Base-by-base conservation (phyloP, 2,329 filamentous ascomycete genomes). In the Xylaria digitata region DNA sequence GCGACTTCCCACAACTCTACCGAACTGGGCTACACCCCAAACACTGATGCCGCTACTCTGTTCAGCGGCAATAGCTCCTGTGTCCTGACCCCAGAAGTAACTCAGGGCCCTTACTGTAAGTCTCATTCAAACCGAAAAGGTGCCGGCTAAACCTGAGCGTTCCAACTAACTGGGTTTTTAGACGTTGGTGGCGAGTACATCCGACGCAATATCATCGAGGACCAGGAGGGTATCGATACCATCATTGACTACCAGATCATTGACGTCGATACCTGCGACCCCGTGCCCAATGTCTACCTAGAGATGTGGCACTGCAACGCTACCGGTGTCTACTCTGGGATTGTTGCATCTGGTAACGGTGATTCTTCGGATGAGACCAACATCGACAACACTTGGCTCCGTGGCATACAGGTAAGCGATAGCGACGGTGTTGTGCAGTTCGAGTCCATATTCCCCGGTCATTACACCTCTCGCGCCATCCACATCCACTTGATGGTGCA, bases 61-160 rank as follows among this genome's bases (percentile, higher is more conserved):
- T 84, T 84, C 63, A 75, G 78, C 1, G 77, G 76, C 62, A 81
- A 82, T 72, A 78, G 76, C 49, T 81, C 82, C 19, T 87, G 85
- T 68, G 76, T 86, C 30, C 77, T 87, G 32, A 82, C 79, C n/a
- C 84, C 84, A 0, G 85, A 87, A 72, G 81, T 82, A 21, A 86
- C 82, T 2, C 79, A 86, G 73, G 85, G 85, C 0, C 85, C 85
- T 21, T 87, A 86, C 78, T 87, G 63, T 65, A 49, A 61, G 79
- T 78, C 26, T 32, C 21, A 6, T 46, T n/a, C 34, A 15, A 37
- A 26, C 23, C 1, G 11, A 61, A 19, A 9, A 2, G 5, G 26
- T 55, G 17, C 55, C 2, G 9, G 26, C 43, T 49, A 48, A 40
- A 26, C 8, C 17, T 58, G 15, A 37, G 43, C 43, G n/a, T 37